These are phyloP conservation scores for Perkinsus chesapeaki DNA, from an alignment of 169 alveolate genomes.

Conservation along the genomic window DNA sequence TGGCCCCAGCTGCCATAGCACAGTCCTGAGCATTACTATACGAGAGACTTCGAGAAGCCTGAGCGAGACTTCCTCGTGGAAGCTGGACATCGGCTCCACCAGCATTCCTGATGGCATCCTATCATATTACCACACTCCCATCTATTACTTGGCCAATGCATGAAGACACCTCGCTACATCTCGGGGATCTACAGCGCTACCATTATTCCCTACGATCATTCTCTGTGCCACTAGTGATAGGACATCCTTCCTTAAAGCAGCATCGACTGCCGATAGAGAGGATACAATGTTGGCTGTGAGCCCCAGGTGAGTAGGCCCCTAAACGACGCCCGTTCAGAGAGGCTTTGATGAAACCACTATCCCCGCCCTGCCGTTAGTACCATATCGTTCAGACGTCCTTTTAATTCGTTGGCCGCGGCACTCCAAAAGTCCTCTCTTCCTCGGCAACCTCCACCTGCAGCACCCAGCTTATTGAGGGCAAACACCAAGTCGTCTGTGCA, in stretches of 20 bases:
- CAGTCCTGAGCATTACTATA: not conserved
- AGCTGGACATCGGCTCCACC: too few species aligned
- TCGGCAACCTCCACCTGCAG: not conserved
- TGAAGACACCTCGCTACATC: not conserved
- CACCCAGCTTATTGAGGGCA: not conserved
- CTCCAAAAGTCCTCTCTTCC: not conserved
- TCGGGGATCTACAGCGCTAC: not conserved
- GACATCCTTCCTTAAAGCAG: not conserved
- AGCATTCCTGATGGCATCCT: too few species aligned
- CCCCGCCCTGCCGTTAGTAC: too few species aligned
- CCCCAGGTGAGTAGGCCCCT: not conserved
- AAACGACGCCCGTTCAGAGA: not conserved
- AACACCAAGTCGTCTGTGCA: not conserved
- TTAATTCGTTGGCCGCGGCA: not conserved
- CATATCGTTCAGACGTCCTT: not conserved
- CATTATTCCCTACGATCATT: not conserved
- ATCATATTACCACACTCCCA: too few species aligned
- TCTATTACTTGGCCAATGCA: not conserved
- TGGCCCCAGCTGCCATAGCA: not conserved
- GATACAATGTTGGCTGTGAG: not conserved
- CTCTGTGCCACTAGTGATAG: not conserved
- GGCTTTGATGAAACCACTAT: too few species aligned
- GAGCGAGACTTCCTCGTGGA: too few species aligned
- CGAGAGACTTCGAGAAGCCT: not conserved
- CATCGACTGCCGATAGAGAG: not conserved